Base-by-base conservation (phyloP, 805 yeast genomes). In the Spathaspora girioi region DNA sequence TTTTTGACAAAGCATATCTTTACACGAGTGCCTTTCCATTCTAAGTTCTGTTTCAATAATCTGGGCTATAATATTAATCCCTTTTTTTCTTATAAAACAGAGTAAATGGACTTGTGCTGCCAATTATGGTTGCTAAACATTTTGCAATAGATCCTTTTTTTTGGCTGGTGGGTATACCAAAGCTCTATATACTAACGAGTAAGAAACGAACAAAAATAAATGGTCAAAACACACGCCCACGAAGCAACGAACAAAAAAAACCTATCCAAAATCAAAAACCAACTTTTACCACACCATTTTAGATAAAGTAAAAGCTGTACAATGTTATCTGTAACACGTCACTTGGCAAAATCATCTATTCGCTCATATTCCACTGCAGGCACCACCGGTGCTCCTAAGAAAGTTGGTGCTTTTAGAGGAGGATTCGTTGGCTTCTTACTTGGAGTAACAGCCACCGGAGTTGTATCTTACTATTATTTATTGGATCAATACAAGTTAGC, bases 401-500 rank as follows among this genome's bases (percentile, higher is more conserved):
- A 62, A 54, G 64, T 71, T 7, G 78, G 78, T 8, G 68, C 77
- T 27, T 62, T 75, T 56, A 71, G 74, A 63, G 78, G 78, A 18
- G 81, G 79, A 5, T 73, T 89, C 55, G 71, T 88, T 50, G 97
- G 97, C 1, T 90, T 89, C 68, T 77, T 89, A 50, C 73, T 84
- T 29, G 96, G 97, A 44, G 87, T 86, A 38, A 75, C 89, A 19
- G 65, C 79, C 55, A 86, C 96, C 15, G 92, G 96, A 2, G 79
- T 79, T 50, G 87, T 82, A 7, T 83, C 92, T 14, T 89, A 89
- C 74, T 86, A 82, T 66, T 89, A 88, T 68, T 75, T 88, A 57
- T 68, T 88, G 52, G 94, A 89, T 62, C 87, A 87, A 67, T 88
- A 87, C 77, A 83, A 85, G 65, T 74, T 78, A 54, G 80, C 93